Evolutionary conservation across 208 protist genomes (phyloP).

Genomic region (Leishmania aethiopica): DNA sequence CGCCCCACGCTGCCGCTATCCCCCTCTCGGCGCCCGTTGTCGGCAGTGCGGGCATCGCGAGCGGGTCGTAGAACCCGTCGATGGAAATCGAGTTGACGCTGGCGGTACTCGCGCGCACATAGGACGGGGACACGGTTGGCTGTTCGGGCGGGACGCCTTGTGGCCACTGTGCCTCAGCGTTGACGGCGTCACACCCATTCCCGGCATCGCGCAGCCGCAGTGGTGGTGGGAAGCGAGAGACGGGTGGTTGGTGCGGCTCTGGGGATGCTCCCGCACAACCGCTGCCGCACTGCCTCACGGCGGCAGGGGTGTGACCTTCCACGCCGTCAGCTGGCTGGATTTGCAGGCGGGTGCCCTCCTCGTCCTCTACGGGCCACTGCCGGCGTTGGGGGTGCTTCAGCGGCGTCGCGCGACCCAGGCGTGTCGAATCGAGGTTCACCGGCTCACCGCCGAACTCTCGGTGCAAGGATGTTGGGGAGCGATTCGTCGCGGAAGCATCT

Average conservation of each 20-base stretch:
- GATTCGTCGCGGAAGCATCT: background rate
- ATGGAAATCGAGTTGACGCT: constrained; percentile 26
- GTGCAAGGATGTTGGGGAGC: background rate
- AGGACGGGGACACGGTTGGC: background rate
- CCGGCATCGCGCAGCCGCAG: background rate
- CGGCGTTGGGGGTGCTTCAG: background rate
- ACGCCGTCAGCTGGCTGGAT: background rate
- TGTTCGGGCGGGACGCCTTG: background rate
- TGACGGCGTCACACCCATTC: background rate
- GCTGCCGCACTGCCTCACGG: background rate
- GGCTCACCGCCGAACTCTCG: background rate
- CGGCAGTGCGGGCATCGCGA: constrained; percentile 27
- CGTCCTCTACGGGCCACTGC: background rate
- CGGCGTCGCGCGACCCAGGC: background rate
- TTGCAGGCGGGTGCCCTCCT: background rate
- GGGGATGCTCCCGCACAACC: constrained; percentile 9
- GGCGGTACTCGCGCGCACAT: constrained; percentile 14
- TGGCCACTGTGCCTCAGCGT: background rate
- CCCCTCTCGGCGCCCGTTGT: background rate
- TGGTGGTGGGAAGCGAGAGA: background rate
- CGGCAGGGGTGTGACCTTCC: background rate
- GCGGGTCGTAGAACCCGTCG: constrained; percentile 48
- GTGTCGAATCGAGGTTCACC: background rate
- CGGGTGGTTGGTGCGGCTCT: constrained; percentile 10
- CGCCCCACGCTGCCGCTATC: background rate